Evolutionary conservation across 352 stramenopile genomes (phyloP).

Genomic region (Pythium grandisporangium): DNA sequence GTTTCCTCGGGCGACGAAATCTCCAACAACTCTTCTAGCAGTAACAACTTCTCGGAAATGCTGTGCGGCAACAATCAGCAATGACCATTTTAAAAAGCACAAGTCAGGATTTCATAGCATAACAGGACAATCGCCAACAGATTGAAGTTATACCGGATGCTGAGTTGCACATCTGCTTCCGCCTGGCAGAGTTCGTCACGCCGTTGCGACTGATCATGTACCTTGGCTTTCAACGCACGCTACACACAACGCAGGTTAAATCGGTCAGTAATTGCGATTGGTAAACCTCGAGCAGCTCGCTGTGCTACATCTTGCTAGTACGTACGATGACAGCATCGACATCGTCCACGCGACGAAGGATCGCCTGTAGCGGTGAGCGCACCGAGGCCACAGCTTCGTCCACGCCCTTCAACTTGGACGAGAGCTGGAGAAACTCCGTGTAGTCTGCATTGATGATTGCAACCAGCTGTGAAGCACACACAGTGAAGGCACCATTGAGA

Average conservation of each 20-base stretch:
- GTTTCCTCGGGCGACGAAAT: constrained; percentile 23
- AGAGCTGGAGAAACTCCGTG: constrained; percentile 84
- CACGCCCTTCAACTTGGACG: constrained; percentile 78
- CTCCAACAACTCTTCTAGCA: constrained; percentile 71
- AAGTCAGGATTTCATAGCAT: no score
- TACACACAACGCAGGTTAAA: no score
- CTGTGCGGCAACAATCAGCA: constrained; percentile 7
- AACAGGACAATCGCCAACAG: no score
- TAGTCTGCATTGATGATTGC: constrained; percentile 88
- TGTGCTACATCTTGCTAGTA: no score
- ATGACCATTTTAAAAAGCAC: background rate
- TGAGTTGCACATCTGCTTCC: constrained; percentile 44
- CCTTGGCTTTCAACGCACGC: no score
- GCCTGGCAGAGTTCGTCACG: constrained; percentile 32
- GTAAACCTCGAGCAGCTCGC: no score
- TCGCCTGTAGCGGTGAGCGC: constrained; percentile 49
- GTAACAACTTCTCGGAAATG: constrained; percentile 65
- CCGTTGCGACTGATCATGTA: constrained; percentile 36
- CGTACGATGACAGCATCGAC: constrained; percentile 53
- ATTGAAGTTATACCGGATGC: constrained; percentile 41
- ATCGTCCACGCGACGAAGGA: constrained; percentile 74
- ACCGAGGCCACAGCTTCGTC: constrained; percentile 80
- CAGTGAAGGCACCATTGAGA: no score
- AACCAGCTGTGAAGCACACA: constrained; percentile 64
- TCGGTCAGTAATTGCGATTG: no score